A percentile compares a stretch with the other conserved stretches of the same genome.
Evolutionary conservation across 1,139 yeast species (phyloP).

Genomic region (Wickerhamomyces sp.): DNA sequence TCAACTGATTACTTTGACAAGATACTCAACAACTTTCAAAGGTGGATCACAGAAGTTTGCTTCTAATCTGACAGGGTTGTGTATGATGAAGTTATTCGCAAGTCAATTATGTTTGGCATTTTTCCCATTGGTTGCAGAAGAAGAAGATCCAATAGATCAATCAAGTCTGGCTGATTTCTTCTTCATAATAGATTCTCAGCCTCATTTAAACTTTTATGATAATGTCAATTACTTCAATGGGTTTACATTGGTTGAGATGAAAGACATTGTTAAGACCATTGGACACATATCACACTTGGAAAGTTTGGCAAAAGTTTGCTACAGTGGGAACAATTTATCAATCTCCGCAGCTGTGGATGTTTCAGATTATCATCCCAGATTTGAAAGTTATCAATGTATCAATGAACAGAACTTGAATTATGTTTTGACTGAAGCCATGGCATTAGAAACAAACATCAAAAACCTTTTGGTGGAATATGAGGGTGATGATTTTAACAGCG

Average conservation of each 20-base stretch:
- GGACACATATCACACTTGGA: constrained; percentile 1
- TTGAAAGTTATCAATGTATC: background rate
- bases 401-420: constrained; percentile 1
- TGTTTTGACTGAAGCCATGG: constrained; percentile 1
- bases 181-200: background rate
- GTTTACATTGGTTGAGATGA: constrained; percentile 1
- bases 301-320: constrained; percentile 2
- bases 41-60: constrained; percentile 11
- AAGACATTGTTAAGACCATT: constrained; percentile 1
- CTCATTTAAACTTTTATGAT: constrained; percentile 1
- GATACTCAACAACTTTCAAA: constrained; percentile 9
- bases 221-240: background rate
- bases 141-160: constrained; percentile 6
- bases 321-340: background rate
- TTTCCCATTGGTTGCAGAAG: constrained; percentile 7
- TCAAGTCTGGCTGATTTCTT: constrained; percentile 1
- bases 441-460: background rate
- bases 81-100: constrained; percentile 8
- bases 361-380: background rate
- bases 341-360: background rate
- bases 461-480: background rate
- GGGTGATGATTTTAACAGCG: background rate
- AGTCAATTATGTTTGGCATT: constrained; percentile 8
- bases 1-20: constrained; percentile 4
- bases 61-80: constrained; percentile 8